phyloP scores from a whole-genome alignment of 345 rosid genomes.

The Citrus sinensis region DNA sequence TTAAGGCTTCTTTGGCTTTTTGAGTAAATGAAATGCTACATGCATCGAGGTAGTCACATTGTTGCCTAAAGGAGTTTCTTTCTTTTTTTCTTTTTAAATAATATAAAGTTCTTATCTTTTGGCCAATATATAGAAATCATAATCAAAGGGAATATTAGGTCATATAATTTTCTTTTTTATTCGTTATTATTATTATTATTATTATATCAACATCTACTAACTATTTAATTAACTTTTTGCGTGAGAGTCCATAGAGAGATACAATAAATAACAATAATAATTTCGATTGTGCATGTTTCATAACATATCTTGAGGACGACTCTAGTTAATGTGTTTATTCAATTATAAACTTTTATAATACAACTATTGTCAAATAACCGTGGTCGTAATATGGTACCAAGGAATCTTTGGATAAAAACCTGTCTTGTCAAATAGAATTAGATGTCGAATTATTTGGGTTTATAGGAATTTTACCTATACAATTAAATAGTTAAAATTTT shows the following conservation, averaged over 20 bases:
- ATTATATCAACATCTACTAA: not conserved
- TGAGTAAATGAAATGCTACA: not conserved
- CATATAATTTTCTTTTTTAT: not conserved
- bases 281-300: not conserved
- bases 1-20: not conserved
- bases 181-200: not conserved
- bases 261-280: not conserved
- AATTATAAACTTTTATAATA: not conserved
- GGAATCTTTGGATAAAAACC: not conserved
- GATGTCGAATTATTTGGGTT: not conserved
- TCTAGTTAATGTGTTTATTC: not conserved
- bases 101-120: not conserved
- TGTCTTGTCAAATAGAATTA: too few relatives aligned
- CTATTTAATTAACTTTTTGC: not conserved
- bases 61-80: not conserved
- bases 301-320: not conserved
- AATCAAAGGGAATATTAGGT: not conserved
- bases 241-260: not conserved
- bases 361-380: not conserved
- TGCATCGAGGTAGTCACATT: too few relatives aligned
- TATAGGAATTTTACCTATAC: not conserved
- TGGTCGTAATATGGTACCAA: not conserved
- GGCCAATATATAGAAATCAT: not conserved
- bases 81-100: too few relatives aligned
- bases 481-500: too few relatives aligned